Evolutionary conservation across 192 early-diverging fungal species (phyloP).

Genomic region (Rhizoclosmatium sp.): DNA sequence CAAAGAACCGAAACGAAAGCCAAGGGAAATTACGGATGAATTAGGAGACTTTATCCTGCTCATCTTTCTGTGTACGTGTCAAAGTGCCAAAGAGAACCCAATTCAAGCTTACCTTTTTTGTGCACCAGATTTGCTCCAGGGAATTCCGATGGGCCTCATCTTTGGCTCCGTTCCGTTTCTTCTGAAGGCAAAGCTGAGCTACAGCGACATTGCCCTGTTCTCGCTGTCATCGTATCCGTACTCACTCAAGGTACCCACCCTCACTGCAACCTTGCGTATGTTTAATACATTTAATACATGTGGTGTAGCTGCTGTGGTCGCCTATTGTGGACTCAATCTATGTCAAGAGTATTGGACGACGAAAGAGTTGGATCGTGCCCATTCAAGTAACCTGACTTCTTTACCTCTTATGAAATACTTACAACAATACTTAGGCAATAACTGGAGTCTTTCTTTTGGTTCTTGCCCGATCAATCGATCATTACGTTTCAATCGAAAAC

Average conservation of each 20-base stretch:
- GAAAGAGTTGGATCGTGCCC: conserved; percentile 99
- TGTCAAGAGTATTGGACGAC: conserved; percentile 79
- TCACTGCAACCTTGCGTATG: background rate
- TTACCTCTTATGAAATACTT: background rate
- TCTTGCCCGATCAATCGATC: conserved; percentile 82
- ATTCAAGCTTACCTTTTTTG: background rate
- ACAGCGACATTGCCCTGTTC: conserved; percentile 91
- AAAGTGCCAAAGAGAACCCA: background rate
- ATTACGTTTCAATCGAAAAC: conserved; percentile 62
- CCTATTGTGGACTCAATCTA: conserved; percentile 95
- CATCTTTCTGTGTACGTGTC: conserved; percentile 60
- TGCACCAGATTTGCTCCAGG: conserved; percentile 81
- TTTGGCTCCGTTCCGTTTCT: conserved; percentile 94
- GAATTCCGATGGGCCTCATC: conserved; percentile 90
- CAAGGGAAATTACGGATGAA: conserved; percentile 40
- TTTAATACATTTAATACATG: background rate
- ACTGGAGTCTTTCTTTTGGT: conserved; percentile 81
- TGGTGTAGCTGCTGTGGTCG: conserved; percentile 84
- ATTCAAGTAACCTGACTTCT: conserved; percentile 68
- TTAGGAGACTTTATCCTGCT: conserved; percentile 59
- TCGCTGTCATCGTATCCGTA: conserved; percentile 96
- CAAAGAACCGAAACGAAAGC: background rate
- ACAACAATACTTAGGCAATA: conserved; percentile 51
- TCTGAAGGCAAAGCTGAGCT: conserved; percentile 92
- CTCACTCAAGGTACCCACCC: conserved; percentile 76